phyloP scores from a whole-genome alignment of 2,329 filamentous ascomycete species.

The Talaromyces marneffei region DNA sequence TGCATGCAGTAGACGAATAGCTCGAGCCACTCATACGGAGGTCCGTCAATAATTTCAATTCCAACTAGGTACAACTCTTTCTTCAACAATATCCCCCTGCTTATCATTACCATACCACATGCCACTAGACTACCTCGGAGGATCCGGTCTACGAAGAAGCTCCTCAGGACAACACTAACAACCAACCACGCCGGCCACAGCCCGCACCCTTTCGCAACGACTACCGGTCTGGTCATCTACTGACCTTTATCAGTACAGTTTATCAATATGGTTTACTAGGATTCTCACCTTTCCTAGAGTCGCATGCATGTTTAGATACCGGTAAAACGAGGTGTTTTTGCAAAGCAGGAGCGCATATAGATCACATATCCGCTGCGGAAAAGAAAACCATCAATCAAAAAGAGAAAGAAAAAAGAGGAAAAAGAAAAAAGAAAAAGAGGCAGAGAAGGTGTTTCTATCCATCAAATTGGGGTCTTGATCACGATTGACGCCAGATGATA shows the following conservation, averaged over 20 bases:
- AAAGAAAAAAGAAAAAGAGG: too few relatives aligned
- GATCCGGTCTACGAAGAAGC: conserved; percentile 46
- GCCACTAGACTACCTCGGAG: conserved; percentile 74
- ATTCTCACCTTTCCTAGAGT: not conserved
- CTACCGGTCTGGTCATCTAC: conserved; percentile 85
- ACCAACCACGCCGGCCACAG: conserved; percentile 17
- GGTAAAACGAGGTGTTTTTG: not conserved
- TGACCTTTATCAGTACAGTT: not conserved
- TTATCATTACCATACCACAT: conserved; percentile 66
- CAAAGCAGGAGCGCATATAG: not conserved
- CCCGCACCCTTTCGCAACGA: conserved; percentile 66
- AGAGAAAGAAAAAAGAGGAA: too few relatives aligned
- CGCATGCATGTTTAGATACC: not conserved
- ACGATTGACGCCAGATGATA: not conserved
- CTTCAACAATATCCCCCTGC: not conserved
- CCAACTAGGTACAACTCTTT: not conserved
- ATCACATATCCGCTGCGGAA: not conserved
- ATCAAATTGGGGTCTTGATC: not conserved
- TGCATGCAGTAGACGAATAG: not conserved
- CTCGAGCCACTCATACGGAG: not conserved
- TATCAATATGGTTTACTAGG: not conserved
- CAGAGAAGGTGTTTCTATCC: not conserved
- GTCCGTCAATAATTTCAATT: conserved; percentile 1
- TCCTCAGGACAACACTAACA: conserved; percentile 29
- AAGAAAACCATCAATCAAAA: not conserved